Conservation (phyloP, 2,329 filamentous ascomycete species). For the Huntiella savannae region DNA sequence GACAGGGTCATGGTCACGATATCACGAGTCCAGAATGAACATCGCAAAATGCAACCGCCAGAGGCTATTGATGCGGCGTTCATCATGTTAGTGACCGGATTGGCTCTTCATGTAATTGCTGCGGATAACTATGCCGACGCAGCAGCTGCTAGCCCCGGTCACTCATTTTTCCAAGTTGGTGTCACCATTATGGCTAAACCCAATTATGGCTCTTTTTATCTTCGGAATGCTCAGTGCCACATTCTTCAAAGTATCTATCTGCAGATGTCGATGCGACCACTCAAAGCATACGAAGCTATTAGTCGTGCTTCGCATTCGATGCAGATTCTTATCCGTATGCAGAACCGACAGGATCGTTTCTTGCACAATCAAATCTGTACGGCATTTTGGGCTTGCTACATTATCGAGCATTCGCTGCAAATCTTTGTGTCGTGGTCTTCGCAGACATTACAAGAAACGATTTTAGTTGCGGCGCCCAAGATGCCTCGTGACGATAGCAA, state of each 20-base stretch:
- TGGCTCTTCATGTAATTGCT: conserved; percentile 9
- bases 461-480: neutral
- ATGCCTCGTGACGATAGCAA: neutral
- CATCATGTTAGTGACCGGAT: conserved; percentile 12
- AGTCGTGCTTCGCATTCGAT: conserved; percentile 8
- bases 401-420: conserved; percentile 14
- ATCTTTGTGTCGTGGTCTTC: conserved; percentile 13
- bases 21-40: neutral
- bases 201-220: neutral
- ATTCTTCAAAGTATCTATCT: conserved; percentile 13
- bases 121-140: conserved; percentile 7
- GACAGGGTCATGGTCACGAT: conserved; percentile 6
- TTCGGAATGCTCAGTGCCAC: conserved; percentile 11
- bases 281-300: conserved; percentile 13
- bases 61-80: conserved; percentile 9
- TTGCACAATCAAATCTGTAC: conserved; percentile 12
- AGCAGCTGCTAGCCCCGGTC: conserved; percentile 5
- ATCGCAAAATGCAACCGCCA: neutral
- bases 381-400: conserved; percentile 14
- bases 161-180: conserved; percentile 12
- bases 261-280: conserved; percentile 12
- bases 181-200: neutral
- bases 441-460: conserved; percentile 11
- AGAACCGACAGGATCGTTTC: conserved; percentile 1
- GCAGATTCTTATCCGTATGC: conserved; percentile 8